A percentile compares a stretch with the other conserved stretches of the same genome.
phyloP scores from a whole-genome alignment of 2,329 filamentous ascomycete species.

The Pleurostoma richardsiae region DNA sequence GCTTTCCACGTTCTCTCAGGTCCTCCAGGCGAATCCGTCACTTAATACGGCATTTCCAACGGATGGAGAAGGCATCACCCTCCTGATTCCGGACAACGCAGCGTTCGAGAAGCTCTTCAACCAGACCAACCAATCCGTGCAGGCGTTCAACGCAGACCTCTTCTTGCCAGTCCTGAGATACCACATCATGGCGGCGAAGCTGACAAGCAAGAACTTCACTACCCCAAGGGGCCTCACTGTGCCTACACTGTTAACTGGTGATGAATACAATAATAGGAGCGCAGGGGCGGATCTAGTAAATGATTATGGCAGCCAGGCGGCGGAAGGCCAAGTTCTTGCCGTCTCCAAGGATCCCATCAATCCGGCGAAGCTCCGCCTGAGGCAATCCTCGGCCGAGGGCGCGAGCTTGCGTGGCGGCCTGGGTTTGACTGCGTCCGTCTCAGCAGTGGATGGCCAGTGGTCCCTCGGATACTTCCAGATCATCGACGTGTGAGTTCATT shows the following conservation, averaged over 20 bases:
- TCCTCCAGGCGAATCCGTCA: background rate
- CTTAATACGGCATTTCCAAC: background rate
- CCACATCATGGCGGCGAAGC: slow-evolving; percentile 11
- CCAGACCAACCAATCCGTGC: background rate
- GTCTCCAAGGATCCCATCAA: slow-evolving; percentile 6
- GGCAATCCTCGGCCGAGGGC: slow-evolving; percentile 4
- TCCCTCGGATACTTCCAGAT: slow-evolving; percentile 13
- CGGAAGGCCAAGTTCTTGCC: slow-evolving; percentile 13
- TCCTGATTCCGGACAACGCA: slow-evolving; percentile 8
- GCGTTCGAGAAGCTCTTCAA: slow-evolving; percentile 5
- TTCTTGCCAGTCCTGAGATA: slow-evolving; percentile 5
- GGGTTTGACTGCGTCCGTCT: slow-evolving; percentile 6
- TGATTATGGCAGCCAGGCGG: slow-evolving; percentile 9
- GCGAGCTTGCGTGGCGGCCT: slow-evolving; percentile 9
- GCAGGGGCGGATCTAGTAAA: slow-evolving; percentile 7
- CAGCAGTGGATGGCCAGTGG: slow-evolving; percentile 11
- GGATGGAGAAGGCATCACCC: slow-evolving; percentile 2
- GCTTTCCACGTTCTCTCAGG: background rate
- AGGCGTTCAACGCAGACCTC: background rate
- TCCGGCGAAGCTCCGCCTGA: slow-evolving; percentile 6
- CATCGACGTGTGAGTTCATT: slow-evolving; percentile 10
- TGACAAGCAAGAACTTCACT: slow-evolving; percentile 11
- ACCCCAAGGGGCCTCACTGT: slow-evolving; percentile 9
- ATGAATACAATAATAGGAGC: slow-evolving; percentile 12
- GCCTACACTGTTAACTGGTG: slow-evolving; percentile 12